Evolutionary conservation across 192 early-diverging fungal genomes (phyloP).

Genomic region (Chytriomyces hyalinus): DNA sequence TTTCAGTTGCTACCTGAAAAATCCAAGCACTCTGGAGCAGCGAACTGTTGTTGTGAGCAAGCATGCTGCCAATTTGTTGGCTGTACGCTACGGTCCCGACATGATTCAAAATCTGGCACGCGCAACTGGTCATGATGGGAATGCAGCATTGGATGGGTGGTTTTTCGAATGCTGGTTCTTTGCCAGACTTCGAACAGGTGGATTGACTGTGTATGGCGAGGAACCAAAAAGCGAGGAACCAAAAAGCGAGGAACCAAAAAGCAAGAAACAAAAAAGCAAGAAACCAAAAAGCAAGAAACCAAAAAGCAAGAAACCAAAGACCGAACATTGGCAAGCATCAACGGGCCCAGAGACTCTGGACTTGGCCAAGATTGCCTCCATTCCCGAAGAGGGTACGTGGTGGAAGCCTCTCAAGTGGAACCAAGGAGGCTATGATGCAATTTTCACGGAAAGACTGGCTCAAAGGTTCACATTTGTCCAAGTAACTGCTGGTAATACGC

Average conservation of each 20-base stretch:
- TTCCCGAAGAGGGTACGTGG: slow-evolving; percentile 8
- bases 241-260: no score
- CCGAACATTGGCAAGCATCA: neutral
- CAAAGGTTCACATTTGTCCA: no score
- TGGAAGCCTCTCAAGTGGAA: slow-evolving; percentile 15
- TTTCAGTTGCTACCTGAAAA: no score
- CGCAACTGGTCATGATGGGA: neutral
- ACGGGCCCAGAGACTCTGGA: neutral
- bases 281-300: no score
- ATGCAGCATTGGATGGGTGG: neutral
- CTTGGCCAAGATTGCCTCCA: neutral
- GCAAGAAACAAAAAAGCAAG: no score
- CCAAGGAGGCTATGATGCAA: neutral
- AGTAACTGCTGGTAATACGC: no score
- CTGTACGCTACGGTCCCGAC: no score
- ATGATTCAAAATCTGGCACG: no score
- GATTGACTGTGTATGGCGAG: neutral
- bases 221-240: neutral
- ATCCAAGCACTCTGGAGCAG: no score
- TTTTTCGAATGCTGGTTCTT: neutral
- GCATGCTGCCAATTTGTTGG: no score
- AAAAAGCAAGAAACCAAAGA: no score
- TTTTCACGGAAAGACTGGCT: neutral
- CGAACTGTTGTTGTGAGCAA: no score
- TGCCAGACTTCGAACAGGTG: neutral